These are phyloP conservation scores for Paraphaeosphaeria sporulosa DNA, from an alignment of 2,329 filamentous ascomycete genomes.

Conservation along the genomic window DNA sequence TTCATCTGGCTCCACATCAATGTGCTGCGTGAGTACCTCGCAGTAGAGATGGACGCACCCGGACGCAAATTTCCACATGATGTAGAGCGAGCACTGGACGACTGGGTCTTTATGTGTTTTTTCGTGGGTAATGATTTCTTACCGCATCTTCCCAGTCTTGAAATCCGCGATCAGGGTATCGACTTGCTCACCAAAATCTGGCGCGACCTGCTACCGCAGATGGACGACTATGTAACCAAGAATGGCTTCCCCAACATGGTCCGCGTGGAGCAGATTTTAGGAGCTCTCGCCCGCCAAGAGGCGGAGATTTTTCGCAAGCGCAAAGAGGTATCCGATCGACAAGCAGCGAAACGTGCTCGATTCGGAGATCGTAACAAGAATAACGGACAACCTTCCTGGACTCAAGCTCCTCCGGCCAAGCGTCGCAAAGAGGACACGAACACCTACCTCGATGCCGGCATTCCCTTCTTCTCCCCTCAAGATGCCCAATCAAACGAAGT, in stretches of 20 bases:
- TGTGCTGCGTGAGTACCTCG: conserved; percentile 89
- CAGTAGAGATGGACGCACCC: conserved; percentile 84
- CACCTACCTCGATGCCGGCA: conserved; percentile 44
- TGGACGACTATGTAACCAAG: conserved; percentile 96
- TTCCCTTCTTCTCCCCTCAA: conserved; percentile 47
- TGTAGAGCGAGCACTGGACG: conserved; percentile 90
- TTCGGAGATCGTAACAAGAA: conserved; percentile 53
- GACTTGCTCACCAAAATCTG: conserved; percentile 96
- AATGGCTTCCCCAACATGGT: conserved; percentile 90
- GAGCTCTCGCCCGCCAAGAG: conserved; percentile 90
- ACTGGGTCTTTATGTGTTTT: conserved; percentile 99
- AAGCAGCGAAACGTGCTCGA: conserved; percentile 73
- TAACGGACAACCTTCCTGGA: conserved; percentile 41
- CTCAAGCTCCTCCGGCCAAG: conserved; percentile 37
- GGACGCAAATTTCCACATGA: conserved; percentile 88
- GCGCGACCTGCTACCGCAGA: conserved; percentile 87
- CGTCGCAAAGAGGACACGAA: conserved; percentile 45
- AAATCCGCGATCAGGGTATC: conserved; percentile 96
- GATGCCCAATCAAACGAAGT: conserved; percentile 48
- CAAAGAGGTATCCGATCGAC: conserved; percentile 83
- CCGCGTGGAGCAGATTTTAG: conserved; percentile 85
- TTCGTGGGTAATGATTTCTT: conserved; percentile 99
- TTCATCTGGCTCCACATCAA: conserved; percentile 99
- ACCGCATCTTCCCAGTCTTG: conserved; percentile 94
- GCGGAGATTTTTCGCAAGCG: conserved; percentile 90